Base-by-base conservation (phyloP, 202 grass and related monocot species). In the Digitaria exilis region DNA sequence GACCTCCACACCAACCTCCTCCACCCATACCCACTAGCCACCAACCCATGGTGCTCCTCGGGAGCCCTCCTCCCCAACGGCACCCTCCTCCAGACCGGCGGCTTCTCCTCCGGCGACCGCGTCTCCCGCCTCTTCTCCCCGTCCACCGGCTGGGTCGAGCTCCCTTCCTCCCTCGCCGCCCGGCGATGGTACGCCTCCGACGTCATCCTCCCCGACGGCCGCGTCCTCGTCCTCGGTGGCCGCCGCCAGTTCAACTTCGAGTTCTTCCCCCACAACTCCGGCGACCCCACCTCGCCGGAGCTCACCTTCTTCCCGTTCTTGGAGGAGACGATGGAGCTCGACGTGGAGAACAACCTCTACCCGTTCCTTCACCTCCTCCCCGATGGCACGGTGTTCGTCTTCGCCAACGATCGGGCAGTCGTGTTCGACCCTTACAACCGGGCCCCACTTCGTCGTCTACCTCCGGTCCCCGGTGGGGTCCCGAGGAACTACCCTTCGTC, bases 361-460 rank as follows among this genome's bases (percentile, higher is more conserved):
- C 95, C 92, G 22, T 97, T 97, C 89, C 90, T 94, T 7, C 95
- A 94, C 87, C 93, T 97, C 22, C 92, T 97, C 43, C 95, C 92
- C 1, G 95, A 97, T 68, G 92, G 86, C 29, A 77, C 84, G 2
- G 81, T 97, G 35, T 97, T 97, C 84, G 68, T 81, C 65, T 94
- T 94, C 49, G 92, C 95, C 87, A 97, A 97, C 55, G 89, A 90
- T 71, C 84, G 75, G n/a, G 84, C 92, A 26, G 60, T 89, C 57
- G 41, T 94, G 50, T 89, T 94, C 54, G 82, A 97, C 76, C 90
- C 86, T 1, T 79, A 79, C 70, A 60, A 79, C 64, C 81, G 84
- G 18, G 73, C 42, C 10, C 77, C 82, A 0, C 62, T 90, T 69
- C 90, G 90, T 6, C 85, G 81, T 5, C 86, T 97, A 1, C 90